Conservation (phyloP, 129 eudicot genomes). For the Arctium minus region DNA sequence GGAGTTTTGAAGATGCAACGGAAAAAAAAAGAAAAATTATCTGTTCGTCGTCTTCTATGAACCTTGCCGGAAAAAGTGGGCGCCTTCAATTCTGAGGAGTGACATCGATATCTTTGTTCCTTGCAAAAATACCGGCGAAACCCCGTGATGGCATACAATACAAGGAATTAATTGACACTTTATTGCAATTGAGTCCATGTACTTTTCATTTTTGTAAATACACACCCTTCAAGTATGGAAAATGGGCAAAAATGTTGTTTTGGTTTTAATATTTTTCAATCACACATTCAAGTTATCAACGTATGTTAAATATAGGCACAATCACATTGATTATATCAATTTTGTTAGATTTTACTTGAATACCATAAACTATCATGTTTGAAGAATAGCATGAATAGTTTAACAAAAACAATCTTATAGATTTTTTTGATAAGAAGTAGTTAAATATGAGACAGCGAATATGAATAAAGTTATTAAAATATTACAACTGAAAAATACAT, state of each 20-base stretch:
- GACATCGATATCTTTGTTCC: neutral
- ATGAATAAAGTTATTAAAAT: too few relatives aligned
- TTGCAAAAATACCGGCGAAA: neutral
- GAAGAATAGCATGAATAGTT: neutral
- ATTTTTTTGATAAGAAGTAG: too few relatives aligned
- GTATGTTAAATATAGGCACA: neutral
- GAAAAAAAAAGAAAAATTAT: neutral
- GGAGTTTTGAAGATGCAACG: neutral
- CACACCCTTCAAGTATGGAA: neutral
- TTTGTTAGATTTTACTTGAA: neutral
- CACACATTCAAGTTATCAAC: neutral
- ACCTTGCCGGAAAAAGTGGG: constrained; percentile 11
- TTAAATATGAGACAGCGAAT: neutral
- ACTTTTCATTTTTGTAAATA: neutral
- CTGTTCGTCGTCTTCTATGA: neutral
- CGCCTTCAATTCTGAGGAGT: neutral
- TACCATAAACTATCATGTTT: neutral
- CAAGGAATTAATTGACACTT: neutral
- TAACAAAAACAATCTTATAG: neutral
- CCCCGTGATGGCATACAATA: constrained; percentile 9
- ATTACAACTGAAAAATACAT: too few relatives aligned
- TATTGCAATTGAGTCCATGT: neutral
- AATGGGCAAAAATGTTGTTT: neutral
- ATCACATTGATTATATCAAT: neutral
- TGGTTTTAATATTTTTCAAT: neutral